A percentile compares a stretch with the other conserved stretches of the same genome.
Conservation (phyloP, 495 filamentous ascomycete species). For the Elasticomyces elasticus region DNA sequence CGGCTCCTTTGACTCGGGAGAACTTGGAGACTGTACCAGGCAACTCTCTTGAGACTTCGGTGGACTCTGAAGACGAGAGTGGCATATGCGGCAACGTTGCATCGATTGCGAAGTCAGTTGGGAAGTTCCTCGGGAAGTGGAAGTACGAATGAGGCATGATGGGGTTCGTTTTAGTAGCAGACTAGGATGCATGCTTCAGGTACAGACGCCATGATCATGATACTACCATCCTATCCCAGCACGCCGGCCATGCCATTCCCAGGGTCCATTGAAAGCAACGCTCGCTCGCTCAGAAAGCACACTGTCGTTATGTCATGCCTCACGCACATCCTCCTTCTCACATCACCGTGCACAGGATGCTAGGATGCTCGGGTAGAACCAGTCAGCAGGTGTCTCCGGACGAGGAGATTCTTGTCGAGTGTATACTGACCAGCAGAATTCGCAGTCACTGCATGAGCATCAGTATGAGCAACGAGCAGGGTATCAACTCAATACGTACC, state of each 20-base stretch:
- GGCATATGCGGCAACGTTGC: not conserved
- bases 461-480: not conserved
- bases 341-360: constrained; percentile 20
- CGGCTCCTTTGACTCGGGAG: too few relatives aligned
- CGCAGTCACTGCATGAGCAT: constrained; percentile 12
- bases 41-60: too few relatives aligned
- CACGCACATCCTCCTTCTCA: not conserved
- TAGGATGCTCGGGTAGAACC: too few relatives aligned
- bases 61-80: not conserved
- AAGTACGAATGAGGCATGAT: not conserved
- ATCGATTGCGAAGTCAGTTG: not conserved
- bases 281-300: not conserved
- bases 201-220: not conserved
- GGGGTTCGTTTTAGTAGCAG: not conserved
- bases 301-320: not conserved
- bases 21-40: too few relatives aligned
- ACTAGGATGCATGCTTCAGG: not conserved
- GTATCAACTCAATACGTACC: too few relatives aligned
- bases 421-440: constrained; percentile 24
- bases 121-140: not conserved
- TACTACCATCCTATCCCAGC: not conserved
- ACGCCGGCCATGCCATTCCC: not conserved
- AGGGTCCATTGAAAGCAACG: not conserved
- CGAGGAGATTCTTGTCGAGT: too few relatives aligned
- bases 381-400: too few relatives aligned